Evolutionary conservation across 495 filamentous ascomycete species (phyloP), one percentile per base, ranked within the genome.

Genomic region (Lentithecium fluviatile): DNA sequence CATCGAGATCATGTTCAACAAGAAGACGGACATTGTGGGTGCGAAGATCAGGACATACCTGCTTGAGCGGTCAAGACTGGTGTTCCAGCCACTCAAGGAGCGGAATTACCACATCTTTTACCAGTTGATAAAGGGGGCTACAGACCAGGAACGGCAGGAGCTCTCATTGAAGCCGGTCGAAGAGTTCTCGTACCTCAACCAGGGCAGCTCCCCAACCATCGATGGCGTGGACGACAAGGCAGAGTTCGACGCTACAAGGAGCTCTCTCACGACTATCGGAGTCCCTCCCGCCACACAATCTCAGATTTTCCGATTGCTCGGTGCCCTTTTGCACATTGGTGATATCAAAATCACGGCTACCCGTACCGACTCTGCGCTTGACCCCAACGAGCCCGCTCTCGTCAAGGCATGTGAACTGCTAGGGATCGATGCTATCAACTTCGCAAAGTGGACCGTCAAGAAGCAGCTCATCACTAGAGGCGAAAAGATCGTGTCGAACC

Each of bases 21-120:
- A 88, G 59, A 84, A 85, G 65, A 95, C 91, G 54, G 94, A 96
- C 70, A 99, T 99, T 71, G 95, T 99, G 68, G 94, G 94, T 58
- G 94, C 94, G 26, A 93, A 92, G 77, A 97, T 99, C 66, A 79
- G 94, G 64, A 97, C 92, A 36, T 99, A 97, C 73, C 80, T 99
- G 49, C 78, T 99, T 36, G 94, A 99, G 74, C 88, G 94, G 67
- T 97, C 94, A 47, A 87, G 94, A 71, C 79, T 99, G 69, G 94
- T 99, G n/a, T 97, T 97, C 70, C 94, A 99, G 71, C 94, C 94
- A 19, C 77, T 97, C 36, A 97, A 95, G 72, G 94, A 99, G 75
- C 83, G 94, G 59, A 99, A 99, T 73, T 99, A 99, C 74, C 94
- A 99, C 75, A 93, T 99, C 66, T 99, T 99, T 77, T 97, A 99